Evolutionary conservation across 495 filamentous ascomycete genomes (phyloP), one percentile per base, ranked within the genome.

Genomic region (Parmelia sp.): DNA sequence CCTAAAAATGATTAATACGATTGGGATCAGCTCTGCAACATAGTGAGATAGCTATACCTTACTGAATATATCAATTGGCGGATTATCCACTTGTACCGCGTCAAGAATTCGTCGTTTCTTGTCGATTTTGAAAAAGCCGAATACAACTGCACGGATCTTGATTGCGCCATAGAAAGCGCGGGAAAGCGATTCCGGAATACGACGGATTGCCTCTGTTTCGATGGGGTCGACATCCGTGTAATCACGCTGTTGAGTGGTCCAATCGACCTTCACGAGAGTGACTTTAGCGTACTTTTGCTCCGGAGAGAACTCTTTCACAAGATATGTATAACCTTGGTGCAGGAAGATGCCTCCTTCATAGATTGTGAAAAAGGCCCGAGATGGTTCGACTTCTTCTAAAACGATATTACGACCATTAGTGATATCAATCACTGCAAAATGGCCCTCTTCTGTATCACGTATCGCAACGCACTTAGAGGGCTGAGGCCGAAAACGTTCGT

Each of bases 331-430:
- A 61, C 94, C 94, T 79, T 97, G 92, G 74, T 97, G 95, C 9
- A 97, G 83, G 81, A 96, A 99, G 66, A 99, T 96, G 62, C 90
- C 94, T 35, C 95, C 94, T 78, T 97, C 93, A 72, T 97, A 97
- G 68, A 97, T 85, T 47, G 91, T 95, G 76, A 97, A 97, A 75
- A 91, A 91, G 3, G 95, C 94, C 23, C 95, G 86, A 9, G 91
- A 94, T 21, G 91, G 91, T 73, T 97, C 94, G n/a, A 97, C 83
- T 74, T 96, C 91, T 79, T 99, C 94, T 6, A 99, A 83, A 8
- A 99, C 87, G 4, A 86, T 73, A 74, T 97, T 97, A 44, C 84
- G 84, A 58, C 84, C 83, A 66, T 93, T 83, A 0, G 89, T 95
- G 44, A 85, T 89, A 79, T 98, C 91, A 62, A 98, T 83, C 61